A percentile compares a stretch with the other conserved stretches of the same genome.
phyloP scores from a whole-genome alignment of 495 filamentous ascomycete genomes.

The Chaetomium cochliodes region DNA sequence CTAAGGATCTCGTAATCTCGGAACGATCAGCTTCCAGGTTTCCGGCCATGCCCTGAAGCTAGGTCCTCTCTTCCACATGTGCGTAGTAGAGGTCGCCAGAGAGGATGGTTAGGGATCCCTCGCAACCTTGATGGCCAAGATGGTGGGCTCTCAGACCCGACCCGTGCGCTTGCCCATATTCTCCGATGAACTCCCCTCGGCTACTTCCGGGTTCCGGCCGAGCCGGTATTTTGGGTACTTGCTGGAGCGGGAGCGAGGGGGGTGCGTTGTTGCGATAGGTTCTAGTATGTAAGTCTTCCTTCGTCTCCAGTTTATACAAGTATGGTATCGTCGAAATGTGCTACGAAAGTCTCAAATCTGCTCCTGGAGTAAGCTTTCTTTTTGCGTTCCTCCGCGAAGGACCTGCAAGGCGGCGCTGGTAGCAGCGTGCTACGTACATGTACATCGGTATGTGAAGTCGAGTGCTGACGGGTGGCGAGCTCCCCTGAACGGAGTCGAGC shows the following conservation, averaged over 20 bases:
- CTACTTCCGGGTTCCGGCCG: conserved; percentile 2
- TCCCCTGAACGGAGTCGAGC: neutral
- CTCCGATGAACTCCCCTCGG: neutral
- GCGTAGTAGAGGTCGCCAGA: neutral
- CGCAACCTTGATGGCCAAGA: neutral
- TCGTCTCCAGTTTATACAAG: neutral
- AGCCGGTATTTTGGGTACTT: conserved; percentile 7
- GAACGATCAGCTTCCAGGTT: conserved; percentile 25
- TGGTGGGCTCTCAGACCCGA: neutral
- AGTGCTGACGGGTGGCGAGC: neutral
- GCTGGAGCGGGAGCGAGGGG: no score
- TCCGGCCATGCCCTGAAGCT: conserved; percentile 2
- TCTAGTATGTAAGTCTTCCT: neutral
- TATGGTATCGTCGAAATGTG: no score
- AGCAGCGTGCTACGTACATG: neutral
- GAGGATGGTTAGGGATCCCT: neutral
- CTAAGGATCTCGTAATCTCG: conserved; percentile 23
- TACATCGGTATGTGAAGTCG: neutral
- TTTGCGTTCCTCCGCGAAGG: neutral
- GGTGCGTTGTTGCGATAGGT: neutral
- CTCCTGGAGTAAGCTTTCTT: neutral
- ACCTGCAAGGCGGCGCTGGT: neutral
- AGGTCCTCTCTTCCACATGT: neutral
- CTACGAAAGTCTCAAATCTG: no score
- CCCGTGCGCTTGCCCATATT: conserved; percentile 1